phyloP scores from a whole-genome alignment of 306 rosid species.

The Ormosia semicastrata region DNA sequence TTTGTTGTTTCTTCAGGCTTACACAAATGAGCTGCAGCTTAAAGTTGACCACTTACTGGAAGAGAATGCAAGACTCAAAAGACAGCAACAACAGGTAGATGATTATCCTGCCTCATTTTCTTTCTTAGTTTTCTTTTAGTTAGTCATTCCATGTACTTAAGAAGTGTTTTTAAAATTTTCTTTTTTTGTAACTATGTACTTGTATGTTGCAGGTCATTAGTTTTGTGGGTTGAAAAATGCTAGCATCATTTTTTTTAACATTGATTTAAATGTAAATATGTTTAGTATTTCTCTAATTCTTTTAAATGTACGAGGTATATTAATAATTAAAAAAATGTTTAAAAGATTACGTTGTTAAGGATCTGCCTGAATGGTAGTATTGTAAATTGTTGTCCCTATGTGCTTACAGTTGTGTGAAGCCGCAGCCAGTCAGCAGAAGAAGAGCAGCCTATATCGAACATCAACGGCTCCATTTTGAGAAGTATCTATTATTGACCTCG shows the following conservation, averaged over 20 bases:
- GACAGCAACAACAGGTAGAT: slow-evolving; percentile 61
- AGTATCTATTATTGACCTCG: neutral
- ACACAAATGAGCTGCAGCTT: slow-evolving; percentile 72
- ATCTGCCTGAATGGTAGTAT: neutral
- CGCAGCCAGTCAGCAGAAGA: slow-evolving; percentile 45
- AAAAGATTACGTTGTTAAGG: too few species aligned
- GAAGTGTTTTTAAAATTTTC: neutral
- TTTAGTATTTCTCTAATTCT: too few species aligned
- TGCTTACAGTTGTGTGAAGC: slow-evolving; percentile 52
- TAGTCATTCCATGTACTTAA: neutral
- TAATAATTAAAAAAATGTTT: too few species aligned
- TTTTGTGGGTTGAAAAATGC: too few species aligned
- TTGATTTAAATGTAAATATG: too few species aligned
- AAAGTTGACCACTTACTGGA: slow-evolving; percentile 51
- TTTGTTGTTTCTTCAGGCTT: slow-evolving; percentile 57
- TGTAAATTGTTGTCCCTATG: neutral
- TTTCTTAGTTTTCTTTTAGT: neutral
- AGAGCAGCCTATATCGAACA: slow-evolving; percentile 51
- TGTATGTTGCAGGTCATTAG: too few species aligned
- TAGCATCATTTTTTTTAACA: too few species aligned
- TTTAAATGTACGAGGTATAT: too few species aligned
- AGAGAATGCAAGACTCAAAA: slow-evolving; percentile 69
- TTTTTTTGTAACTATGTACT: neutral
- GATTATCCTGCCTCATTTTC: neutral
- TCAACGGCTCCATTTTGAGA: slow-evolving; percentile 81